Percentiles rank a stretch among this genome's conserved stretches.
Conservation (phyloP, 192 early-diverging fungal genomes). For the Coemansia sp. region DNA sequence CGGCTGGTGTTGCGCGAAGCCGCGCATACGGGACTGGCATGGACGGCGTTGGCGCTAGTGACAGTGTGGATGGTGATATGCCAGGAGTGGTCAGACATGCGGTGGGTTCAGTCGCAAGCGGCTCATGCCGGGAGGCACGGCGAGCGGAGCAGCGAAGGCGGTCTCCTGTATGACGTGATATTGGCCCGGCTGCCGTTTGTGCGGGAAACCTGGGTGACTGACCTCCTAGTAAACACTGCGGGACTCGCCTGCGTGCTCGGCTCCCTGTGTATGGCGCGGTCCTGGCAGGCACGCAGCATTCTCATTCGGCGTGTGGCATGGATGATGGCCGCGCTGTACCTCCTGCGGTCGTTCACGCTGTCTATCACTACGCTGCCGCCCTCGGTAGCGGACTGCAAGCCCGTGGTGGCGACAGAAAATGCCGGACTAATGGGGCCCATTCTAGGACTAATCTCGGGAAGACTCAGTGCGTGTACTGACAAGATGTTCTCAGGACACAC, state of each 20-base stretch:
- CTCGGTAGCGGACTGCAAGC: slow-evolving; percentile 26
- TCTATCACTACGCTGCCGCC: slow-evolving; percentile 61
- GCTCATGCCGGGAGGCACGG: not conserved
- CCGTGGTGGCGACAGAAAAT: slow-evolving; percentile 14
- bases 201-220: slow-evolving; percentile 19
- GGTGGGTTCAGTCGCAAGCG: slow-evolving; percentile 20
- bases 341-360: slow-evolving; percentile 60
- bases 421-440: slow-evolving; percentile 16
- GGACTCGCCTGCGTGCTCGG: slow-evolving; percentile 19
- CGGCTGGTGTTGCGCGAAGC: slow-evolving; percentile 19
- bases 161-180: slow-evolving; percentile 26
- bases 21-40: slow-evolving; percentile 12
- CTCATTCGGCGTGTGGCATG: slow-evolving; percentile 57
- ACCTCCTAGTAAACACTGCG: slow-evolving; percentile 27
- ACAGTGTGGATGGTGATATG: slow-evolving; percentile 44
- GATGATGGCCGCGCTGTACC: slow-evolving; percentile 58
- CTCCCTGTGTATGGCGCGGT: slow-evolving; percentile 23
- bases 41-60: slow-evolving; percentile 16
- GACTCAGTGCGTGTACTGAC: slow-evolving; percentile 59
- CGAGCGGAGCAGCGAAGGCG: not conserved
- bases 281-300: slow-evolving; percentile 48
- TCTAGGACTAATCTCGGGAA: slow-evolving; percentile 37
- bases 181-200: slow-evolving; percentile 23
- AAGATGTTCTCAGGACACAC: slow-evolving; percentile 68
- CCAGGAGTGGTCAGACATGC: slow-evolving; percentile 54